phyloP scores from a whole-genome alignment of 2,329 filamentous ascomycete species.

The Cadophora sp. region DNA sequence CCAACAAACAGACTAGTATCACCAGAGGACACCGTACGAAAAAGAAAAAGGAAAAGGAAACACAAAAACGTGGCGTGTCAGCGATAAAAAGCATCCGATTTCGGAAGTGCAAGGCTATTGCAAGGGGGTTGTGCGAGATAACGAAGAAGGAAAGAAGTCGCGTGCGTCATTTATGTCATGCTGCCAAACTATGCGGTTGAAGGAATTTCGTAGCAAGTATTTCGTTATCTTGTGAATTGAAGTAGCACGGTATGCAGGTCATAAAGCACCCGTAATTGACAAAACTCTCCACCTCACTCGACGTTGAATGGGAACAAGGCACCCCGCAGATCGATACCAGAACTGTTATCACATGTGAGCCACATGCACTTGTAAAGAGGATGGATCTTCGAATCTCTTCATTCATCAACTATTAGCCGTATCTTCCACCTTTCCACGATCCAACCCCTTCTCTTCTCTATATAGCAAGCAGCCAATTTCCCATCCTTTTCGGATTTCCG shows the following conservation, averaged over 20 bases:
- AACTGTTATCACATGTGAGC: too few relatives aligned
- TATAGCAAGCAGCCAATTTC: neutral
- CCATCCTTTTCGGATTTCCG: neutral
- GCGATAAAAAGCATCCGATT: neutral
- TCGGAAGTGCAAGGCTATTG: neutral
- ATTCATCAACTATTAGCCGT: neutral
- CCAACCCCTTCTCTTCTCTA: neutral
- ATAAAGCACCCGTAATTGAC: too few relatives aligned
- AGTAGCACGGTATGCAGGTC: neutral
- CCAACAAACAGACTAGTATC: neutral
- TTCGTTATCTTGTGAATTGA: neutral
- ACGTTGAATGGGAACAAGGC: neutral
- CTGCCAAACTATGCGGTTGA: too few relatives aligned
- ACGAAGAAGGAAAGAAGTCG: slow-evolving; percentile 6
- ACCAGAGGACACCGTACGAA: neutral
- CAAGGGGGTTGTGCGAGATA: neutral
- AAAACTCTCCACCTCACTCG: neutral
- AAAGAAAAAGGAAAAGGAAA: neutral
- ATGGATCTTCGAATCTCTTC: neutral
- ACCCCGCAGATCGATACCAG: too few relatives aligned
- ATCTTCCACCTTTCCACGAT: neutral
- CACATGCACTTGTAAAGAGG: too few relatives aligned
- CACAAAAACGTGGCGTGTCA: neutral
- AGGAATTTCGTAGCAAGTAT: too few relatives aligned
- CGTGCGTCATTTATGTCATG: neutral